These are phyloP conservation scores for Suillus lakei DNA, from an alignment of 768 basidiomycete species.

Conservation along the genomic window DNA sequence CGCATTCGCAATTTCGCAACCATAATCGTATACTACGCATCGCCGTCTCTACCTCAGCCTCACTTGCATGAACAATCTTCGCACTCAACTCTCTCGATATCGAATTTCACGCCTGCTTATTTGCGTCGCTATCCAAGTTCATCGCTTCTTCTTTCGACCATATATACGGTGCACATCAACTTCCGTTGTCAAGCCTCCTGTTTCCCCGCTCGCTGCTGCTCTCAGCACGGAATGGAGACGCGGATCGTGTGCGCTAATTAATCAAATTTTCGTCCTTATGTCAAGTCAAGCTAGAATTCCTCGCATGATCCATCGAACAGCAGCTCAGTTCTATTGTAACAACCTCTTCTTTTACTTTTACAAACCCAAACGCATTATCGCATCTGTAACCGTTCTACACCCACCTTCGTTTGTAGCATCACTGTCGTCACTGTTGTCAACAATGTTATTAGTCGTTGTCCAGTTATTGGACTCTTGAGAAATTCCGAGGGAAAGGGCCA, in stretches of 20 bases:
- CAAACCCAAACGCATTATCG: slow-evolving; percentile 24
- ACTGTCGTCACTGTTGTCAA: slow-evolving; percentile 3
- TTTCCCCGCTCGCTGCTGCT: slow-evolving; percentile 21
- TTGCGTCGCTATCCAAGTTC: slow-evolving; percentile 5
- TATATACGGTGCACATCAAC: slow-evolving; percentile 13
- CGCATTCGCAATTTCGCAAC: slow-evolving; percentile 25
- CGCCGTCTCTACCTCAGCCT: slow-evolving; percentile 25
- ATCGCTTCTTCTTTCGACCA: slow-evolving; percentile 6
- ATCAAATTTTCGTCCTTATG: slow-evolving; percentile 5
- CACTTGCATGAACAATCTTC: slow-evolving; percentile 34
- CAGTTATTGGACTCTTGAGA: slow-evolving; percentile 1
- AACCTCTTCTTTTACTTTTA: slow-evolving; percentile 19
- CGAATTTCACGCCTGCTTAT: slow-evolving; percentile 10
- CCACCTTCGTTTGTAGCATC: slow-evolving; percentile 35
- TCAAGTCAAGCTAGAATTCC: slow-evolving; percentile 30
- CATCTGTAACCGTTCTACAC: slow-evolving; percentile 26
- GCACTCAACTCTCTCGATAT: slow-evolving; percentile 35
- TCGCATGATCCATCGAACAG: slow-evolving; percentile 22
- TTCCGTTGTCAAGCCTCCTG: slow-evolving; percentile 19
- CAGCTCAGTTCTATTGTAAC: slow-evolving; percentile 26
- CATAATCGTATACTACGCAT: slow-evolving; percentile 28
- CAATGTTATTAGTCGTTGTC: slow-evolving; percentile 4
- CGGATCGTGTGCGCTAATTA: slow-evolving; percentile 28
- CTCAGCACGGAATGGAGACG: slow-evolving; percentile 25
- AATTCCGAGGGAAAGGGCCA: background rate